Evolutionary conservation across 805 yeast genomes (phyloP).

Genomic region (Candida stauntonica): DNA sequence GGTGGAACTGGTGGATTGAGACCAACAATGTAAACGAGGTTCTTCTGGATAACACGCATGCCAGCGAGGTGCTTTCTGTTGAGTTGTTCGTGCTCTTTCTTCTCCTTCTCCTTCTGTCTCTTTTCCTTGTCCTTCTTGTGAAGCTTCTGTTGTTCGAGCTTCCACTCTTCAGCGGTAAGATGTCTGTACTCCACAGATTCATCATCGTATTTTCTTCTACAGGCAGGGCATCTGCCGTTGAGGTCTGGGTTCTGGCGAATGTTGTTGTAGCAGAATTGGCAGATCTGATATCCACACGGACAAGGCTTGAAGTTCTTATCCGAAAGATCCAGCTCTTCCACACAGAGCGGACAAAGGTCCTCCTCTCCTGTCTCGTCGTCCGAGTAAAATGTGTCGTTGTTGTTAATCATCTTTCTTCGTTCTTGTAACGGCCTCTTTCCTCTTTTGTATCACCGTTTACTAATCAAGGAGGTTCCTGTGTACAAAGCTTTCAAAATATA

Average conservation of each 20-base stretch:
- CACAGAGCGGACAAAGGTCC: constrained; percentile 87
- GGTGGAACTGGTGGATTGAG: constrained; percentile 76
- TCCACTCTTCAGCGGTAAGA: constrained; percentile 79
- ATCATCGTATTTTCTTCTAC: constrained; percentile 92
- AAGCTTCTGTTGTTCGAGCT: constrained; percentile 72
- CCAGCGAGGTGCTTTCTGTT: constrained; percentile 90
- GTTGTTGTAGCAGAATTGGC: constrained; percentile 97
- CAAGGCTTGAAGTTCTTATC: constrained; percentile 98
- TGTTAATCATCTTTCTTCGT: constrained; percentile 27
- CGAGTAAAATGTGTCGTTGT: constrained; percentile 55
- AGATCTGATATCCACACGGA: constrained; percentile 98
- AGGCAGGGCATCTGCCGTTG: constrained; percentile 96
- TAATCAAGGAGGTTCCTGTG: neutral
- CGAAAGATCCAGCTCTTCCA: constrained; percentile 95
- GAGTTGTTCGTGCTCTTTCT: constrained; percentile 80
- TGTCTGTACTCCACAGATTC: constrained; percentile 84
- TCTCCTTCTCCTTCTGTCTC: constrained; percentile 85
- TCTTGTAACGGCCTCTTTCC: too few relatives aligned
- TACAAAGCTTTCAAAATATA: constrained; percentile 1
- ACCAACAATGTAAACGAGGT: constrained; percentile 93
- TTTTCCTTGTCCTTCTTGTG: constrained; percentile 77
- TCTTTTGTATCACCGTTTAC: too few relatives aligned
- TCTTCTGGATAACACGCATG: constrained; percentile 97
- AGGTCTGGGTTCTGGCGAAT: constrained; percentile 93
- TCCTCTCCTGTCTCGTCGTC: constrained; percentile 70